These are phyloP conservation scores for Kurtzmaniella quercitrusa DNA, from an alignment of 1,139 yeast genomes.

Conservation along the genomic window DNA sequence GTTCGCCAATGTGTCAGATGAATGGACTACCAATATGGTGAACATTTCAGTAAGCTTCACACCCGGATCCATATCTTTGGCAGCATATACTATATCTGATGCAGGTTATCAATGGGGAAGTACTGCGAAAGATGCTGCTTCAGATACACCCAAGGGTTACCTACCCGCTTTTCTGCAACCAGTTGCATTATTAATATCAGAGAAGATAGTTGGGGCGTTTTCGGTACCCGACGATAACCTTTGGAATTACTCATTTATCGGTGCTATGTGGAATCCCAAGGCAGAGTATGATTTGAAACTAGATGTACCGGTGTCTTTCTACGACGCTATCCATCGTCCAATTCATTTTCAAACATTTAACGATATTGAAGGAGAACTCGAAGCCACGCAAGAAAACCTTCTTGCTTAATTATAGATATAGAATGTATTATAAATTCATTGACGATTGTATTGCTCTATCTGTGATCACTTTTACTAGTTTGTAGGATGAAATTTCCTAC, in stretches of 20 bases:
- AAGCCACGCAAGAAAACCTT: slow-evolving; percentile 71
- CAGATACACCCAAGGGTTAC: slow-evolving; percentile 60
- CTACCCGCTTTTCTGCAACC: slow-evolving; percentile 53
- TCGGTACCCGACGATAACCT: slow-evolving; percentile 79
- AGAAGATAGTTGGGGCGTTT: slow-evolving; percentile 74
- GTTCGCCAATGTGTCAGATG: slow-evolving; percentile 27
- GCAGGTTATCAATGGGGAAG: slow-evolving; percentile 81
- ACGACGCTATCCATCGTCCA: slow-evolving; percentile 84
- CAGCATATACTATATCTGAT: slow-evolving; percentile 57
- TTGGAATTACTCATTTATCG: slow-evolving; percentile 91
- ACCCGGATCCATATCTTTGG: slow-evolving; percentile 79
- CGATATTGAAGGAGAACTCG: slow-evolving; percentile 58
- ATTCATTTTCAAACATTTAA: slow-evolving; percentile 76
- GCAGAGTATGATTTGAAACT: slow-evolving; percentile 61
- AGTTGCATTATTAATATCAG: slow-evolving; percentile 73
- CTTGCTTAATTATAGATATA: slow-evolving; percentile 23
- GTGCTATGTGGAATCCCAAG: slow-evolving; percentile 73
- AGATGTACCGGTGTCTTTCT: slow-evolving; percentile 78
- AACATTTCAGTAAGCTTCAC: slow-evolving; percentile 69
- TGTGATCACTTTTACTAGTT: too few relatives aligned
- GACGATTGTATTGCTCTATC: too few relatives aligned
- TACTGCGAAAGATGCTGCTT: slow-evolving; percentile 52
- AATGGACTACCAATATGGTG: slow-evolving; percentile 36
- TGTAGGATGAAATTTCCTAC: too few relatives aligned
- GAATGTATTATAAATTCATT: background rate